Percentiles rank a stretch among this genome's conserved stretches.
Conservation (phyloP, 192 early-diverging fungal species). For the Gaertneriomyces sp. region DNA sequence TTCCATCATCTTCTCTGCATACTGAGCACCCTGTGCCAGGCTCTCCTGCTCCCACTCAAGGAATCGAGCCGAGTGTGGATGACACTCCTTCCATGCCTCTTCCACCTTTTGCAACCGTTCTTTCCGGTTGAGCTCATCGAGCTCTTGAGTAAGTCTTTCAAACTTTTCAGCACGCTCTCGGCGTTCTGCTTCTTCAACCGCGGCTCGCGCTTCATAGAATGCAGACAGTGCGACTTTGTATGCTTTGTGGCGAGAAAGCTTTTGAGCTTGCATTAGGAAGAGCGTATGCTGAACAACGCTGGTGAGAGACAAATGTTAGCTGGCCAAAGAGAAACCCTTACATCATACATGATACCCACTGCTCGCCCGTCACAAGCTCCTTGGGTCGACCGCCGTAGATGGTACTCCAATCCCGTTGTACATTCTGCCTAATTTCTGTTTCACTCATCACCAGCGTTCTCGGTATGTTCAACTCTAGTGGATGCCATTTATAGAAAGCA, state of each 20-base stretch:
- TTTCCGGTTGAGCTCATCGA: too few relatives aligned
- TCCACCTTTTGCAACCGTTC: too few relatives aligned
- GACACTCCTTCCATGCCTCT: too few relatives aligned
- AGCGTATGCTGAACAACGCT: conserved; percentile 85
- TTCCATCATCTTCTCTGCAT: too few relatives aligned
- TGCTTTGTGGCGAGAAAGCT: conserved; percentile 67
- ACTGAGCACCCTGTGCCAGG: too few relatives aligned
- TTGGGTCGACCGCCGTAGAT: conserved; percentile 17
- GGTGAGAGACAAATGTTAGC: conserved; percentile 6
- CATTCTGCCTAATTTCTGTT: conserved; percentile 28
- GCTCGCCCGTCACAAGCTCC: conserved; percentile 73
- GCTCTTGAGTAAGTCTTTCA: too few relatives aligned
- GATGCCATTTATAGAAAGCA: conserved; percentile 90
- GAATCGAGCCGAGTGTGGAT: too few relatives aligned
- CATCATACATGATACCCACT: conserved; percentile 51
- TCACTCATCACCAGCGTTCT: conserved; percentile 66
- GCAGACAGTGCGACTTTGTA: conserved; percentile 73
- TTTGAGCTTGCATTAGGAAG: conserved; percentile 62
- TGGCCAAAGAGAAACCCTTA: neutral
- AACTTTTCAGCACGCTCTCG: too few relatives aligned
- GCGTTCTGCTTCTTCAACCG: conserved; percentile 53
- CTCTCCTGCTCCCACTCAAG: too few relatives aligned
- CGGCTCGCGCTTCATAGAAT: conserved; percentile 77
- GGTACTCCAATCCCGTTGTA: conserved; percentile 9
- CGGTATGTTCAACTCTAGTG: conserved; percentile 79